Evolutionary conservation across 352 stramenopile genomes (phyloP).

Genomic region (Phytophthora pini): DNA sequence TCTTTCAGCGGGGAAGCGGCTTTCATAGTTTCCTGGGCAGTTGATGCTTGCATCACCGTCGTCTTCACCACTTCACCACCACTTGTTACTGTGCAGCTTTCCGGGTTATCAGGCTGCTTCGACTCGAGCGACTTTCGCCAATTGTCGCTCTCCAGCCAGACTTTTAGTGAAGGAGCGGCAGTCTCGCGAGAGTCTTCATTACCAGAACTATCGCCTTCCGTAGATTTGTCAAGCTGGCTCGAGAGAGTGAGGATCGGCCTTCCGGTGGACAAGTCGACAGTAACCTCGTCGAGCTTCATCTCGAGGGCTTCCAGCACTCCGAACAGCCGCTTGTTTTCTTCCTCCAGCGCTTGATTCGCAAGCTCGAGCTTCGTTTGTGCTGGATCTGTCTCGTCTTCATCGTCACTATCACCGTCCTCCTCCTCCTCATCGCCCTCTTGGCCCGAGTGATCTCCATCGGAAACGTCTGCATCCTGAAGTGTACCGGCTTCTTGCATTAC

Average conservation of each 20-base stretch:
- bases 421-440: slow-evolving; percentile 38
- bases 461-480: slow-evolving; percentile 21
- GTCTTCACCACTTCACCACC: not conserved
- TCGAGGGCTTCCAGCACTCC: slow-evolving; percentile 56
- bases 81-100: not conserved
- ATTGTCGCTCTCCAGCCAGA: slow-evolving; percentile 64
- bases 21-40: slow-evolving; percentile 14
- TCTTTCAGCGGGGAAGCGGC: slow-evolving; percentile 6
- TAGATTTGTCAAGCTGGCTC: not conserved
- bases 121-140: slow-evolving; percentile 47
- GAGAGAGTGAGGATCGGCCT: slow-evolving; percentile 45
- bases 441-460: slow-evolving; percentile 35
- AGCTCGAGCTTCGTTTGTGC: slow-evolving; percentile 43
- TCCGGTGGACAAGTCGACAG: slow-evolving; percentile 47
- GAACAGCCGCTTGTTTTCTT: slow-evolving; percentile 63
- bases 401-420: slow-evolving; percentile 30
- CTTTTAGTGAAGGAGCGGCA: slow-evolving; percentile 50
- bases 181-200: slow-evolving; percentile 12
- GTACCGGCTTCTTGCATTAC: slow-evolving; percentile 17
- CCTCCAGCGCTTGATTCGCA: slow-evolving; percentile 42
- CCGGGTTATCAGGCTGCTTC: slow-evolving; percentile 2
- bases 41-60: not conserved
- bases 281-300: slow-evolving; percentile 54
- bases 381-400: slow-evolving; percentile 21
- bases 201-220: slow-evolving; percentile 5